Evolutionary conservation across 1,139 yeast species (phyloP).

Genomic region (Lodderomyces theae): DNA sequence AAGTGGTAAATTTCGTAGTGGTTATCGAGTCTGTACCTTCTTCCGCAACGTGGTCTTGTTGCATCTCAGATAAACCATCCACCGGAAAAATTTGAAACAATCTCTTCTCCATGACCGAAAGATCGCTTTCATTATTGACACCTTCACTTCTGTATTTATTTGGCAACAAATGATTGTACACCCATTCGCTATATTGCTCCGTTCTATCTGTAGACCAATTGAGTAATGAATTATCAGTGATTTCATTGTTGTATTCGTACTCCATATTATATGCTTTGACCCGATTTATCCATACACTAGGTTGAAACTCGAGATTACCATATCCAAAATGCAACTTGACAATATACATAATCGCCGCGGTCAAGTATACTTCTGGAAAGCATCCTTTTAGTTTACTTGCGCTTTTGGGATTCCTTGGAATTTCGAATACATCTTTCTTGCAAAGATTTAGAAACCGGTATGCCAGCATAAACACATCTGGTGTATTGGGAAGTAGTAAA

Average conservation of each 20-base stretch:
- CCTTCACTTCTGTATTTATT: slow-evolving; percentile 17
- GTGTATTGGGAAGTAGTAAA: slow-evolving; percentile 31
- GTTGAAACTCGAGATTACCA: slow-evolving; percentile 2
- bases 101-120: slow-evolving; percentile 32
- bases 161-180: slow-evolving; percentile 33
- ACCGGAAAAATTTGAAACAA: slow-evolving; percentile 32
- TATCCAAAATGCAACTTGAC: slow-evolving; percentile 23
- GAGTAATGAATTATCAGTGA: slow-evolving; percentile 26
- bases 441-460: not conserved
- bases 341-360: slow-evolving; percentile 24
- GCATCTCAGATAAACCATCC: not conserved
- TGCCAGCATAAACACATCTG: slow-evolving; percentile 23
- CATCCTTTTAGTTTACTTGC: slow-evolving; percentile 2
- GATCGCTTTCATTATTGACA: slow-evolving; percentile 16
- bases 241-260: slow-evolving; percentile 19
- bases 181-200: slow-evolving; percentile 40
- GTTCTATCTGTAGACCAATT: slow-evolving; percentile 41
- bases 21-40: too few species aligned
- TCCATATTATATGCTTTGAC: slow-evolving; percentile 20
- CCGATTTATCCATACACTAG: slow-evolving; percentile 23
- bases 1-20: not conserved
- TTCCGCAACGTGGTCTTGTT: too few species aligned
- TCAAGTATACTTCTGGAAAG: slow-evolving; percentile 32
- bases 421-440: slow-evolving; percentile 2
- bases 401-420: not conserved